Base-by-base conservation (phyloP, 192 early-diverging fungal genomes). In the Phycomyces blakesleeanus region DNA sequence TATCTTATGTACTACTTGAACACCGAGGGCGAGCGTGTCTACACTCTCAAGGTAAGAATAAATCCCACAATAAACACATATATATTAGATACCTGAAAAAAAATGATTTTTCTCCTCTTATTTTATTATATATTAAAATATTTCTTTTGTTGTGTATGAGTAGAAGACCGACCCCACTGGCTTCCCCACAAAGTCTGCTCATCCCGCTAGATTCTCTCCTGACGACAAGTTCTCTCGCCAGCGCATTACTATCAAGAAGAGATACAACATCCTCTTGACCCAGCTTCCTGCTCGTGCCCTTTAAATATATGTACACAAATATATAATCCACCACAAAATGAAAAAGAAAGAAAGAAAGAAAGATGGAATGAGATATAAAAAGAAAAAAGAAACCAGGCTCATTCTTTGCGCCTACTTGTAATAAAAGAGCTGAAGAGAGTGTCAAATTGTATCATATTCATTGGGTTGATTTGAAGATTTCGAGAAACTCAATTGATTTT, bases 191-290 rank as follows among this genome's bases (percentile, higher is more conserved):
- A 93, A 94, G 75, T 94, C 93, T n/a, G 97, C 97, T 38, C 97
- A 98, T 72, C 97, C 97, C 41, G 96, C 97, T 21, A 93, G 95
- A 54, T 98, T 98, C 83, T 98, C 97, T 26, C 97, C 97, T 53
- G 95, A 98, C 75, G 97, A 98, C 87, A 96, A 97, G 82, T 98
- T 87, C 83, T 97, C 94, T 55, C 90, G 94, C 68, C 94, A 98
- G 76, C 88, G 97, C 63, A 93, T 98, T 20, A 95, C 92, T 22
- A 82, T 98, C 69, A 98, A 98, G 87, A 92, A 89, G 61, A 88
- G 97, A 59, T 97, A 92, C 73, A 91, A 91, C 27, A 71, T 97
- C 41, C 83, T 98, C 53, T 87, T 84, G 29, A 87, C 84, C 25
- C 87, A 91, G 81, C 84, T 40, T 16, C 68, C 63, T 49, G 61